Percentiles rank a stretch among this genome's conserved stretches.
phyloP scores from a whole-genome alignment of 2,329 filamentous ascomycete species.

The Aspergillus ochraceus region DNA sequence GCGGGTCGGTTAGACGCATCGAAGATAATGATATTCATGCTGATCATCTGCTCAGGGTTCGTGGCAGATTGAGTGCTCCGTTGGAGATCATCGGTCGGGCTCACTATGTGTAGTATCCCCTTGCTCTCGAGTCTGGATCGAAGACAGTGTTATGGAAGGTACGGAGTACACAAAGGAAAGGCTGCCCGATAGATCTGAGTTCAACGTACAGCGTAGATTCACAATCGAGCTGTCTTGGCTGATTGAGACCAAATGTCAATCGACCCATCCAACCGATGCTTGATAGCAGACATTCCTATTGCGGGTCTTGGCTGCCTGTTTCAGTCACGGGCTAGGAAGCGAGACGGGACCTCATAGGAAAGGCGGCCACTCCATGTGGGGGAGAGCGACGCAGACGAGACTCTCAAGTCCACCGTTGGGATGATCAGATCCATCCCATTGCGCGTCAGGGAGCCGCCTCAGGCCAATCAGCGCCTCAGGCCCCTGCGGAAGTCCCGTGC shows the following conservation, averaged over 20 bases:
- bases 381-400: background rate
- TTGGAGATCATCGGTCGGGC: too few relatives aligned
- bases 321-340: background rate
- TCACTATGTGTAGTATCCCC: too few relatives aligned
- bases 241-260: background rate
- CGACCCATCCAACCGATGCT: background rate
- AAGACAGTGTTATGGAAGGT: too few relatives aligned
- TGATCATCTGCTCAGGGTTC: background rate
- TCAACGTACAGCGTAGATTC: too few relatives aligned
- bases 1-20: background rate
- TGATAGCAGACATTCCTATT: background rate
- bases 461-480: background rate
- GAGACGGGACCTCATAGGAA: background rate
- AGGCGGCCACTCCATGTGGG: background rate
- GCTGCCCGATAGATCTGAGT: too few relatives aligned
- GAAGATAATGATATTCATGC: background rate
- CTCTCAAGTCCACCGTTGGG: background rate
- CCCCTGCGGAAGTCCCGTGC: background rate
- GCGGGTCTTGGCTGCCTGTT: background rate
- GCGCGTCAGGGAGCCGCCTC: background rate
- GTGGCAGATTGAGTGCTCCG: background rate
- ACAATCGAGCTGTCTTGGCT: background rate
- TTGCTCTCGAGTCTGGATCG: too few relatives aligned
- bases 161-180: too few relatives aligned
- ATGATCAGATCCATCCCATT: background rate